Conservation (phyloP, 2,329 filamentous ascomycete genomes). For the Alternaria triticimaculans region DNA sequence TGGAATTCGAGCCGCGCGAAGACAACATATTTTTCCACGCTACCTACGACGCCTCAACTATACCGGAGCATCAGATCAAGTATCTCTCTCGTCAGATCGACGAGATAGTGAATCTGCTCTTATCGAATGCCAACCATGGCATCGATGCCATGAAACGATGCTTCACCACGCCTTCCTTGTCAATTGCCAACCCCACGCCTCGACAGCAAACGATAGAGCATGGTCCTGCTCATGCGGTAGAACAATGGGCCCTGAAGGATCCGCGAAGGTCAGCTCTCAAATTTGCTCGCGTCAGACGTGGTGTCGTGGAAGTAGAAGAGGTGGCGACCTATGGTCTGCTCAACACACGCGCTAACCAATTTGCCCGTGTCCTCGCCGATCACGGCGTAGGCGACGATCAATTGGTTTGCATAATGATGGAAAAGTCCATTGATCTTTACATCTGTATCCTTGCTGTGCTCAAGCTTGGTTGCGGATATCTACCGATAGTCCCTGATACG, state of each 20-base stretch:
- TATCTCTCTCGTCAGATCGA: constrained; percentile 69
- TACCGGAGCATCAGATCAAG: constrained; percentile 64
- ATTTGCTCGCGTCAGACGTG: constrained; percentile 62
- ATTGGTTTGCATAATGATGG: constrained; percentile 75
- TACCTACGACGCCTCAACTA: constrained; percentile 61
- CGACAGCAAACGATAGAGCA: constrained; percentile 20
- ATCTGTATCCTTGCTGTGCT: constrained; percentile 74
- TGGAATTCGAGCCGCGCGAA: constrained; percentile 74
- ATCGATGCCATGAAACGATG: constrained; percentile 36
- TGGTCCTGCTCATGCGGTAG: constrained; percentile 57
- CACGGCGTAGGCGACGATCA: constrained; percentile 59
- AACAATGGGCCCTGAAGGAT: constrained; percentile 56
- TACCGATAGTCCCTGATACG: constrained; percentile 79
- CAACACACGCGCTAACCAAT: constrained; percentile 67
- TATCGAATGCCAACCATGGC: constrained; percentile 44
- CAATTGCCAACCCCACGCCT: constrained; percentile 52
- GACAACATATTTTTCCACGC: constrained; percentile 58
- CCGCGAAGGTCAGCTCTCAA: constrained; percentile 68
- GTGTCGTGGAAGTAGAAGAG: constrained; percentile 41
- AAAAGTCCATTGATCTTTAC: constrained; percentile 78
- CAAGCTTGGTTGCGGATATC: constrained; percentile 78
- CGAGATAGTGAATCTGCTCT: constrained; percentile 55
- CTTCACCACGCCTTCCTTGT: constrained; percentile 40
- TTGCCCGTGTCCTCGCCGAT: constrained; percentile 64
- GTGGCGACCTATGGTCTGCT: constrained; percentile 69